phyloP scores from a whole-genome alignment of 768 basidiomycete genomes.

The Lentinula detonsa region DNA sequence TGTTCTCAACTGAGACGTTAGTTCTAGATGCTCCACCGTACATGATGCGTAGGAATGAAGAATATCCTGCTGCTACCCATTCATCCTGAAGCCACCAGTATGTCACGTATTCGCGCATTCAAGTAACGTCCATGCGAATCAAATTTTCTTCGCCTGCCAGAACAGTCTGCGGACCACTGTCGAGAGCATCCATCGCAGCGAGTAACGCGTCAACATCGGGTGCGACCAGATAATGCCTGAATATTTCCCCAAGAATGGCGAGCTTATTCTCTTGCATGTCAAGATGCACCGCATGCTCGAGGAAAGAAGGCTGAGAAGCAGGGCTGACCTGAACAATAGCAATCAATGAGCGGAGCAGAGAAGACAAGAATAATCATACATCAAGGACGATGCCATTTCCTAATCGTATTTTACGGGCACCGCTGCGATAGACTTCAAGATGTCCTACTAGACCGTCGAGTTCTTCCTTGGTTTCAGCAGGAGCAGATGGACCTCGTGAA shows the following conservation, averaged over 20 bases:
- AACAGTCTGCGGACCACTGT: slow-evolving; percentile 21
- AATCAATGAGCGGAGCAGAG: neutral
- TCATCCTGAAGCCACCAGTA: too few relatives aligned
- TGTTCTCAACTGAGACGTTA: too few relatives aligned
- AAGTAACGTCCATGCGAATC: slow-evolving; percentile 46
- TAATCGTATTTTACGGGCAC: slow-evolving; percentile 81
- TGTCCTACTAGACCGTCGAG: slow-evolving; percentile 76
- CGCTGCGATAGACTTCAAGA: slow-evolving; percentile 81
- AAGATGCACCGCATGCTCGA: slow-evolving; percentile 80
- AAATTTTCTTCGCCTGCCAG: slow-evolving; percentile 41
- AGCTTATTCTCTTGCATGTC: slow-evolving; percentile 55
- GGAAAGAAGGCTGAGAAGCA: slow-evolving; percentile 80
- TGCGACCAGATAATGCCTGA: slow-evolving; percentile 77
- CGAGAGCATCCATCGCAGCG: slow-evolving; percentile 52
- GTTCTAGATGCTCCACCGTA: too few relatives aligned
- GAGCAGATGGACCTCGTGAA: slow-evolving; percentile 10
- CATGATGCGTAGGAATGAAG: too few relatives aligned
- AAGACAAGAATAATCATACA: slow-evolving; percentile 36
- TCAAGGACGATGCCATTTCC: slow-evolving; percentile 78
- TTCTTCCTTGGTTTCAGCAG: slow-evolving; percentile 21
- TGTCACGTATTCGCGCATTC: neutral
- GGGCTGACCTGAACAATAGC: slow-evolving; percentile 54
- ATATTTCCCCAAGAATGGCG: slow-evolving; percentile 78
- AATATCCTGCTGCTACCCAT: too few relatives aligned
- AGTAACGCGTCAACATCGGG: slow-evolving; percentile 79